phyloP scores from a whole-genome alignment of 306 rosid genomes.

The Trifolium dubium region DNA sequence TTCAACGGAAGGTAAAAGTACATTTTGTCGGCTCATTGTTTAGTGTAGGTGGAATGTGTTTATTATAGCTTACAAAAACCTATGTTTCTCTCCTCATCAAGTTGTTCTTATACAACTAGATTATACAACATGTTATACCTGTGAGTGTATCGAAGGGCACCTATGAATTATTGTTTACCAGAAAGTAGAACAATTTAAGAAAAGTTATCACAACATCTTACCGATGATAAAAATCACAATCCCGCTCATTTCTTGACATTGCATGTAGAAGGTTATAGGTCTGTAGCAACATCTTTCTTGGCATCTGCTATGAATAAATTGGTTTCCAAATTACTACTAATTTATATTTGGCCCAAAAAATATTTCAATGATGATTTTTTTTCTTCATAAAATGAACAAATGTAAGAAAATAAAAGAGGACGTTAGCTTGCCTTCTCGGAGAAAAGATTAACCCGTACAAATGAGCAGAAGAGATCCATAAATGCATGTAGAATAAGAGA shows the following conservation, averaged over 20 bases:
- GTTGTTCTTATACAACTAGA: slow-evolving; percentile 14
- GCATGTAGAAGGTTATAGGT: slow-evolving; percentile 88
- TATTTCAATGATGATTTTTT: not conserved
- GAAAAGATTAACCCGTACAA: slow-evolving; percentile 93
- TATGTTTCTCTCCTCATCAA: not conserved
- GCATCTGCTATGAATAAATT: slow-evolving; percentile 68
- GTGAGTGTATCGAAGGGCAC: not conserved
- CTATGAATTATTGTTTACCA: slow-evolving; percentile 19
- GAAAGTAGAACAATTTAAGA: slow-evolving; percentile 26
- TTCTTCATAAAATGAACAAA: slow-evolving; percentile 19
- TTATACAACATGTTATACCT: slow-evolving; percentile 19
- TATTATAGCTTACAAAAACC: slow-evolving; percentile 21
- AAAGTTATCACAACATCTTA: slow-evolving; percentile 46
- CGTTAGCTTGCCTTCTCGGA: slow-evolving; percentile 83
- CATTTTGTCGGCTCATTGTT: not conserved
- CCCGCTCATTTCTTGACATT: slow-evolving; percentile 84
- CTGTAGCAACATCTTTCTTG: slow-evolving; percentile 98
- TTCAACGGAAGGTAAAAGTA: slow-evolving; percentile 12
- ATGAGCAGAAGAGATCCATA: slow-evolving; percentile 98
- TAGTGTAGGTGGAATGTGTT: slow-evolving; percentile 1
- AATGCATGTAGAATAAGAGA: slow-evolving; percentile 87
- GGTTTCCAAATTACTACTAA: slow-evolving; percentile 33
- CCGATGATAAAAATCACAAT: slow-evolving; percentile 99
- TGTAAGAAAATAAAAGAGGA: slow-evolving; percentile 25
- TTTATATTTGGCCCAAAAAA: slow-evolving; percentile 1